Conservation (phyloP, 176 grass and related monocot genomes). For the Aegilops umbellulata region DNA sequence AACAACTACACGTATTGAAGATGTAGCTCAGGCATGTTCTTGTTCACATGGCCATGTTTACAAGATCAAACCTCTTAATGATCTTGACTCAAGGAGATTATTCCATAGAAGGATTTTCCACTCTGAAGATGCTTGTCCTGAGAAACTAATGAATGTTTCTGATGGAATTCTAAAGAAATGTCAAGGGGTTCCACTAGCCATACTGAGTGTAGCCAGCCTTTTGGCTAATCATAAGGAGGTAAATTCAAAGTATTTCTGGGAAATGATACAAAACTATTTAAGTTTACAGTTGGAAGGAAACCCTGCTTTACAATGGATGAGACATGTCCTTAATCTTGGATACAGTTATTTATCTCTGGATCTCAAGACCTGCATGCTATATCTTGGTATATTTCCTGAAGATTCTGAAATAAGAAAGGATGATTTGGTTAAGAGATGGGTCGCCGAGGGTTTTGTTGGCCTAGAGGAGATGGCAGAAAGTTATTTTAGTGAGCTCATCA, state of each 20-base stretch:
- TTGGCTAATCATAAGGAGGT: neutral
- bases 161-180: constrained; percentile 24
- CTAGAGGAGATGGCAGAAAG: neutral
- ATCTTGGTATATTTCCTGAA: constrained; percentile 22
- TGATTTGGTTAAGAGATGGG: constrained; percentile 4
- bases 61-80: constrained; percentile 15
- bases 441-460: constrained; percentile 16
- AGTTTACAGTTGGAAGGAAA: neutral
- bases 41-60: neutral
- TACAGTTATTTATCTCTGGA: neutral
- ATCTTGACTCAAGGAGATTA: neutral
- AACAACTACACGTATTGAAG: too few species aligned
- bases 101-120: constrained; percentile 1
- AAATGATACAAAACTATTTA: neutral
- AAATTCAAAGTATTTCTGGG: neutral
- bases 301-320: neutral
- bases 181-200: constrained; percentile 7
- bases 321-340: constrained; percentile 1
- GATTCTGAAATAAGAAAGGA: neutral
- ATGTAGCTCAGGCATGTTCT: neutral
- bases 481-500: neutral
- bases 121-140: constrained; percentile 1
- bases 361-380: neutral
- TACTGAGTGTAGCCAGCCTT: constrained; percentile 7
- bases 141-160: too few species aligned